Evolutionary conservation across 73 alveolate species (phyloP), one percentile per base, ranked within the genome.

Genomic region (Paramecium sexaurelia): DNA sequence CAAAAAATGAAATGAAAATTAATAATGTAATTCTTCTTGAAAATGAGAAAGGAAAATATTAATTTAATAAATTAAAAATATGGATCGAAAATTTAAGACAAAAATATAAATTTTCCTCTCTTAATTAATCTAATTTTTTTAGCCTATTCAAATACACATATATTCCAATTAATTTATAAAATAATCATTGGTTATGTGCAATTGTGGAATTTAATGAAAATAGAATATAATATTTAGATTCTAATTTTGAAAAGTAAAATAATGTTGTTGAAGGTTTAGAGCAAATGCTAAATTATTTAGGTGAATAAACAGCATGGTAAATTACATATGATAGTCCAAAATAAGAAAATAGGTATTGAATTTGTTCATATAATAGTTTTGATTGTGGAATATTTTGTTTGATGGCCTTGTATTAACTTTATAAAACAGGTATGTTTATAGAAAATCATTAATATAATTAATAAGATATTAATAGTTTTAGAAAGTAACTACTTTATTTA

Each of bases 321-420:
- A 61, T 61, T 27, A 1, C n/a, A 61, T 61, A 3, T 29, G 39
- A 61, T 61, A 61, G 83, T 61, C 83, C 83, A 7, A 61, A 61
- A 61, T 26, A 61, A 61, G 83, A 61, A 13, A 61, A 61, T 11
- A 61, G 83, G 83, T 61, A 61, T 11, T 1, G 17, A 22, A 61
- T 61, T 61, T 51, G 17, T 51, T 3, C 0, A 0, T 61, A 61
- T 29, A 29, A 2, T 2, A 61, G 83, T 61, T 61, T 11, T 11
- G 83, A 61, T 61, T 61, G 83, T 32, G 83, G 83, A 26, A n/a
- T 61, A 61, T 61, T 61, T 3, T 61, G 83, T 8, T 61, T 61
- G 45, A 61, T 61, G 83, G 83, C 83, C 7, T 32, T 61, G 13
- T 61, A 61, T 32, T 29, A 61, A 5, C 83, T 61, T 61, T 61